phyloP scores from a whole-genome alignment of 192 early-diverging fungal species.

The Lobosporangium transversale region DNA sequence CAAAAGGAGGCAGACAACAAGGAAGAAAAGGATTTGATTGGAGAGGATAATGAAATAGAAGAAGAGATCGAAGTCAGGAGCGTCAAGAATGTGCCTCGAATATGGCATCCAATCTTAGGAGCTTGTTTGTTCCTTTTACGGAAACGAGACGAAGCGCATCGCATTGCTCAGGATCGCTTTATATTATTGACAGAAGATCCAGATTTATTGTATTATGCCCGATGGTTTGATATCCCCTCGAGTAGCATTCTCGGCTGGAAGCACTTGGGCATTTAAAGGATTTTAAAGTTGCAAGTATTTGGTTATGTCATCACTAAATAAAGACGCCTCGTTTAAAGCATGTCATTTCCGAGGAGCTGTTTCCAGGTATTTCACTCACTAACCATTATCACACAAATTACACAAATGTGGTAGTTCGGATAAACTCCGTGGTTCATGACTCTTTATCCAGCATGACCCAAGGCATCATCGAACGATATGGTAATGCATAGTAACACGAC shows the following conservation, averaged over 20 bases:
- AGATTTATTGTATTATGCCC: slow-evolving; percentile 57
- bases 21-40: background rate
- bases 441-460: too few species aligned
- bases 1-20: slow-evolving; percentile 6
- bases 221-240: slow-evolving; percentile 56
- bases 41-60: slow-evolving; percentile 28
- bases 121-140: slow-evolving; percentile 48
- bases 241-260: slow-evolving; percentile 38
- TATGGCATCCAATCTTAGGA: slow-evolving; percentile 59
- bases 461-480: too few species aligned
- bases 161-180: slow-evolving; percentile 34
- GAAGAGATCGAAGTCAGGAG: slow-evolving; percentile 33
- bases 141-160: slow-evolving; percentile 20
- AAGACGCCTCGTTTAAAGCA: too few species aligned
- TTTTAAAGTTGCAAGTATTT: too few species aligned
- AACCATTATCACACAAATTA: too few species aligned
- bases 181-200: slow-evolving; percentile 63
- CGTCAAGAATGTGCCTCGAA: slow-evolving; percentile 55
- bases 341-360: too few species aligned
- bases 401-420: too few species aligned
- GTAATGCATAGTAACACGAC: too few species aligned
- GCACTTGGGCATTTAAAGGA: too few species aligned
- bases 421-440: too few species aligned
- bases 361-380: too few species aligned
- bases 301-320: too few species aligned